Base-by-base conservation (phyloP, 257 asterid species). In the Scutellaria galericulata region DNA sequence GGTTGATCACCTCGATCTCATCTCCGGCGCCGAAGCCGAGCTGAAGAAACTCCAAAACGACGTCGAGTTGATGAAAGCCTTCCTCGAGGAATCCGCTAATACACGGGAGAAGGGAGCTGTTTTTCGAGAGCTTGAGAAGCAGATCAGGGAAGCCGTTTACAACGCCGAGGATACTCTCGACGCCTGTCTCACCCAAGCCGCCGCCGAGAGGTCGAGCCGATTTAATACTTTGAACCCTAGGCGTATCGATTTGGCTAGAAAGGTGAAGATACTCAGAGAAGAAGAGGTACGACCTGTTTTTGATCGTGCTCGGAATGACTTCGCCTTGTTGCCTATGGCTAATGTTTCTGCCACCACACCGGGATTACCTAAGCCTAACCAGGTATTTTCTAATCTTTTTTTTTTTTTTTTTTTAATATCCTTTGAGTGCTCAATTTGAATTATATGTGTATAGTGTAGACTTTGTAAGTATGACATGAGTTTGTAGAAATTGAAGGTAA, bases 91-190 rank as follows among this genome's bases (percentile, higher is more conserved):
- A 3, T 48, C 67, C 35, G 80, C 80, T 1, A 63, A 42, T 44
- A 69, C 27, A 45, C 62, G 60, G 22, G 67, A 42, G 44, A 76
- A 76, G 13, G 80, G 72, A 0, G 64, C 44, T 9, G 71, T 69
- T 5, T 76, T 70, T 67, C 37, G 62, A 12, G 50, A 53, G 22
- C 44, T 62, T 14, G 68, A 70, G 76, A 9, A 63, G 7, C 73
- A 80, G 54, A 62, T 80, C 20, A 31, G 79, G 39, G 61, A 73
- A 3, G 79, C 54, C 2, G 78, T 83, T 4, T 59, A 73, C 48
- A 66, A 65, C 4, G 71, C 79, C 41, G 84, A 80, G 14, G 84
- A 80, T 31, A 74, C 76, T 2, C 53, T 71, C 24, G 81, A 77
- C 65, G 52, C 74, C 11, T 77, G 77, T 65, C 57, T 71, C 47